Conservation (phyloP, 2,329 filamentous ascomycete species). For the Fusarium neocosmosporiellum region DNA sequence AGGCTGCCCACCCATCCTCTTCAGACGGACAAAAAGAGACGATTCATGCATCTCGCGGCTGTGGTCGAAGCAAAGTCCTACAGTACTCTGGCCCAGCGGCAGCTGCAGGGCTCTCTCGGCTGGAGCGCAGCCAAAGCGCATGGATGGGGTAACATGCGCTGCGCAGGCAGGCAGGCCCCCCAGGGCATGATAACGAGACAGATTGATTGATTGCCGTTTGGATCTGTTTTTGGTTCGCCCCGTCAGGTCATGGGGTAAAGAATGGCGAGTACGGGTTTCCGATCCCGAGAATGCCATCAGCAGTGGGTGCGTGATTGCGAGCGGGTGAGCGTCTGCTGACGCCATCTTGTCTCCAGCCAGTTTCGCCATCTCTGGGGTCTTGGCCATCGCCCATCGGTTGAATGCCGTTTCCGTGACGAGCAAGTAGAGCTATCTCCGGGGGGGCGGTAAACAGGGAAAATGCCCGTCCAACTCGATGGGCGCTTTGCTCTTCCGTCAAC, state of each 20-base stretch:
- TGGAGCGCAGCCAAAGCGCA: not conserved
- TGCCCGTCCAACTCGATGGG: not conserved
- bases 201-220: conserved; percentile 13
- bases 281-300: conserved; percentile 11
- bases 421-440: not conserved
- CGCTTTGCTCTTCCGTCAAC: not conserved
- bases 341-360: conserved; percentile 24
- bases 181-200: not conserved
- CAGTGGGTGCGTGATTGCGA: conserved; percentile 26
- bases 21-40: not conserved
- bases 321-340: conserved; percentile 32
- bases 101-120: conserved; percentile 6
- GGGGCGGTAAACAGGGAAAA: not conserved
- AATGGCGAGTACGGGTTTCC: conserved; percentile 2
- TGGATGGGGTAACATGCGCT: conserved; percentile 9
- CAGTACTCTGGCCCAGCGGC: not conserved
- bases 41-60: not conserved
- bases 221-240: not conserved
- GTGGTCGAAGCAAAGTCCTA: not conserved
- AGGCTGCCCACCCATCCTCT: conserved; percentile 11
- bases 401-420: not conserved
- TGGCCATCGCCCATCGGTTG: not conserved
- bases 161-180: not conserved
- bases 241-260: not conserved
- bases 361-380: conserved; percentile 32